Evolutionary conservation across 306 rosid genomes (phyloP).

Genomic region (Medicago ruthenica): DNA sequence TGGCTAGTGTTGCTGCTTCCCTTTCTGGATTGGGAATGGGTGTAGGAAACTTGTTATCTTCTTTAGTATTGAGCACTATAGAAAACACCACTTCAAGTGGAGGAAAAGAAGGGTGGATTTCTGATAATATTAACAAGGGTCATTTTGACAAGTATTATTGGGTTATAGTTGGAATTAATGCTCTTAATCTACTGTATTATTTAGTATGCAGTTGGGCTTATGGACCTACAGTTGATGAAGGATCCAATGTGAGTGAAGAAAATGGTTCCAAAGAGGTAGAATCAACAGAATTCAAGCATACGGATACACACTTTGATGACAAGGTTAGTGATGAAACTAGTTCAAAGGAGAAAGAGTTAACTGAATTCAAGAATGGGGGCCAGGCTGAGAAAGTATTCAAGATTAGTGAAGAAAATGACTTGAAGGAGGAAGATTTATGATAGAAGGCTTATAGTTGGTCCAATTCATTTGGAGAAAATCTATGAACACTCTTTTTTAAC

Average conservation of each 20-base stretch:
- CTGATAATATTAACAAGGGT: constrained; percentile 59
- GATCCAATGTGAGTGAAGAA: constrained; percentile 9
- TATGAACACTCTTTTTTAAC: too few relatives aligned
- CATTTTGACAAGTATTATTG: constrained; percentile 64
- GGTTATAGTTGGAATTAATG: constrained; percentile 52
- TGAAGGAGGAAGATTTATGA: background rate
- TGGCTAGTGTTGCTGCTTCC: constrained; percentile 65
- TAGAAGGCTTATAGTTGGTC: too few relatives aligned
- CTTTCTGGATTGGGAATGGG: constrained; percentile 60
- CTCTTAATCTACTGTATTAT: constrained; percentile 53
- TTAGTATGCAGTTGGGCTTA: constrained; percentile 68
- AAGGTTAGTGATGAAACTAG: constrained; percentile 3
- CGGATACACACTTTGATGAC: background rate
- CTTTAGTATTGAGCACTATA: constrained; percentile 48
- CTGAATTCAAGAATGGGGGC: constrained; percentile 28
- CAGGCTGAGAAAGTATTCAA: constrained; percentile 3
- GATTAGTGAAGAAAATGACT: constrained; percentile 17
- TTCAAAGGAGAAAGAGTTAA: constrained; percentile 33
- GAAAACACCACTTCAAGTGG: constrained; percentile 58
- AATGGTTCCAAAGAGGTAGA: constrained; percentile 36
- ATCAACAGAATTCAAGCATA: constrained; percentile 23
- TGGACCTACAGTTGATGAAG: constrained; percentile 56
- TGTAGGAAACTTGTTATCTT: constrained; percentile 58
- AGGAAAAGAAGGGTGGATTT: constrained; percentile 70
- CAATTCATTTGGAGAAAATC: too few relatives aligned